A percentile compares a stretch with the other conserved stretches of the same genome.
These are phyloP conservation scores for Amyloporia xantha DNA, from an alignment of 768 basidiomycete genomes.

Conservation along the genomic window DNA sequence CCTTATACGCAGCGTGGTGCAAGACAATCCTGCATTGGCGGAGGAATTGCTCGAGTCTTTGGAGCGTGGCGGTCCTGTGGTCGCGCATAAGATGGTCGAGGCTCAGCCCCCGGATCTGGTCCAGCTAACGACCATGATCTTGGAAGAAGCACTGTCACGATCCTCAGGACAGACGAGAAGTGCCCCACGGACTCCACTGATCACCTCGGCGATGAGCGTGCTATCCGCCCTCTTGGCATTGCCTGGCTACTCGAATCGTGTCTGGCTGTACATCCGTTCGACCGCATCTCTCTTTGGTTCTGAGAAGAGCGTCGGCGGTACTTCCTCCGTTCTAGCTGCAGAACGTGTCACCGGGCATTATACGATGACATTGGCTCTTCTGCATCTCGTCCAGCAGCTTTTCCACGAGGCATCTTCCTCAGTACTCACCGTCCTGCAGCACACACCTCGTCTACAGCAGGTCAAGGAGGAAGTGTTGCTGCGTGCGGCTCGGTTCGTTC, in stretches of 20 bases:
- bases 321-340: slow-evolving; percentile 58
- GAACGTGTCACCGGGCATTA: slow-evolving; percentile 72
- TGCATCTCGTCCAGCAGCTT: slow-evolving; percentile 70
- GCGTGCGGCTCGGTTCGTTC: slow-evolving; percentile 71
- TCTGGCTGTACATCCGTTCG: slow-evolving; percentile 85
- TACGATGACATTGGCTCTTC: slow-evolving; percentile 73
- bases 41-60: slow-evolving; percentile 60
- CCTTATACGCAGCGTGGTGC: slow-evolving; percentile 70
- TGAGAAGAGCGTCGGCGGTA: slow-evolving; percentile 47
- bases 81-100: slow-evolving; percentile 45
- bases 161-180: slow-evolving; percentile 32
- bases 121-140: slow-evolving; percentile 71
- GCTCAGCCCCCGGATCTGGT: slow-evolving; percentile 63
- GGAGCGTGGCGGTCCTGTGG: slow-evolving; percentile 50
- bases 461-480: slow-evolving; percentile 82
- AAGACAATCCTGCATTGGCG: slow-evolving; percentile 60
- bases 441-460: slow-evolving; percentile 55
- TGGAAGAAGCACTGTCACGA: slow-evolving; percentile 68
- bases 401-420: slow-evolving; percentile 66
- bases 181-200: slow-evolving; percentile 51
- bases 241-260: slow-evolving; percentile 69
- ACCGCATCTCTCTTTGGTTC: slow-evolving; percentile 72
- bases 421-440: slow-evolving; percentile 38
- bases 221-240: slow-evolving; percentile 70
- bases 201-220: slow-evolving; percentile 78